phyloP scores from a whole-genome alignment of 257 asterid species.

The Scutellaria baicalensis region DNA sequence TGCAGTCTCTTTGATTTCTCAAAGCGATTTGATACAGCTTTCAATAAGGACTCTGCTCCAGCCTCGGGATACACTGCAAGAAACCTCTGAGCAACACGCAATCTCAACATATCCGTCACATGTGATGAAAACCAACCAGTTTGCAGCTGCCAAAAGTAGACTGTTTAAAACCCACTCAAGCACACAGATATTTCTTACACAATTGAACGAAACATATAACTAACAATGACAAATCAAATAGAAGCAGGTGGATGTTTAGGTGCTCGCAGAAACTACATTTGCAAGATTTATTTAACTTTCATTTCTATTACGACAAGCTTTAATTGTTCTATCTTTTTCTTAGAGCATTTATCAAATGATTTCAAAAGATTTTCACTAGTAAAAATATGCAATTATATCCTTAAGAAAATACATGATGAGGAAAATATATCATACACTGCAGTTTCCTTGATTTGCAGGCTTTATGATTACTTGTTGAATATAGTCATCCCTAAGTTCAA shows the following conservation, averaged over 20 bases:
- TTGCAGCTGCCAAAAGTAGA: constrained; percentile 41
- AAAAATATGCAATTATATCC: constrained; percentile 1
- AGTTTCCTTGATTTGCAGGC: constrained; percentile 44
- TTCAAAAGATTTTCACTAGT: neutral
- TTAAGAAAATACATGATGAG: constrained; percentile 3
- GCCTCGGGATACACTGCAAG: constrained; percentile 64
- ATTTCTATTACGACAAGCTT: neutral
- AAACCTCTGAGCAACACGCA: constrained; percentile 74
- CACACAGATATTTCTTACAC: neutral
- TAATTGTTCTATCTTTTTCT: neutral
- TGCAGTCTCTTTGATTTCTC: constrained; percentile 55
- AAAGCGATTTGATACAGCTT: constrained; percentile 47
- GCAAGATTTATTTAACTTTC: neutral
- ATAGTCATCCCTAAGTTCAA: constrained; percentile 78
- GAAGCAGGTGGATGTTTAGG: neutral
- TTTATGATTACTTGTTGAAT: constrained; percentile 87
- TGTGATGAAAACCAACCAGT: constrained; percentile 83
- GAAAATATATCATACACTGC: constrained; percentile 55
- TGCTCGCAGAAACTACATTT: constrained; percentile 1
- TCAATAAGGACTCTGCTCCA: constrained; percentile 65
- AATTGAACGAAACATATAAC: neutral
- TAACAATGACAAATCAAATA: neutral
- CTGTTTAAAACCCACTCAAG: neutral
- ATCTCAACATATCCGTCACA: constrained; percentile 52
- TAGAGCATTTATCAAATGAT: neutral